A percentile compares a stretch with the other conserved stretches of the same genome.
Evolutionary conservation across 2,329 filamentous ascomycete species (phyloP).

Genomic region (Penicillium concentricum): DNA sequence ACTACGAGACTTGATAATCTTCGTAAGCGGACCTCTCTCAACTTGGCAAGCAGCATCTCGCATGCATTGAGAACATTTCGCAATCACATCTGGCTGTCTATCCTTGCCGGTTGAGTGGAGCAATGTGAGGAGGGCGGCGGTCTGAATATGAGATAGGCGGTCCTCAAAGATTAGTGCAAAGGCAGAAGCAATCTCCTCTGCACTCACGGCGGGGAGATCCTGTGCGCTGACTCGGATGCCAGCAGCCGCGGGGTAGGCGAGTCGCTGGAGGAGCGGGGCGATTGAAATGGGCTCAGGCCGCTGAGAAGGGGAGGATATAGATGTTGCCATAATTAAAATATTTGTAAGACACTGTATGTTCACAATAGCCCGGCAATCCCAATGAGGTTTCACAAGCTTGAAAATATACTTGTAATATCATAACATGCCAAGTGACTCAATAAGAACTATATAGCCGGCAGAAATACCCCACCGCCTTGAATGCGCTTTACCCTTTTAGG

Average conservation of each 20-base stretch:
- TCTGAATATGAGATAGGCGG: conserved; percentile 82
- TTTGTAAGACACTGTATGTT: neutral
- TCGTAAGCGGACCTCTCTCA: conserved; percentile 61
- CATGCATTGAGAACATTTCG: conserved; percentile 82
- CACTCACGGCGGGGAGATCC: conserved; percentile 79
- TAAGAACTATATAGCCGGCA: conserved; percentile 13
- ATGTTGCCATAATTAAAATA: neutral
- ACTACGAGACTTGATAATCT: conserved; percentile 60
- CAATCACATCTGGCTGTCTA: conserved; percentile 78
- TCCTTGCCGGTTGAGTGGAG: conserved; percentile 90
- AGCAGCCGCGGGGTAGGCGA: conserved; percentile 46
- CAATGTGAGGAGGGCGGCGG: conserved; percentile 81
- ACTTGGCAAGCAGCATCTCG: conserved; percentile 72
- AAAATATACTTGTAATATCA: neutral
- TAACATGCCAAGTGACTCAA: conserved; percentile 14
- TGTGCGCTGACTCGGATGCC: conserved; percentile 62
- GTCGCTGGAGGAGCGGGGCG: conserved; percentile 47
- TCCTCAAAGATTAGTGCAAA: conserved; percentile 91
- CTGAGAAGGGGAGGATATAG: conserved; percentile 26
- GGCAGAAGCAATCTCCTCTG: conserved; percentile 83
- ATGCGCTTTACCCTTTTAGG: conserved; percentile 16
- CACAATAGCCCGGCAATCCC: neutral
- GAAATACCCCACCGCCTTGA: conserved; percentile 13
- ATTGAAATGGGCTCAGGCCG: conserved; percentile 45
- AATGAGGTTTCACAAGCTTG: neutral